Base-by-base conservation (phyloP, 108 stramenopile species). In the Fragilariopsis cylindrus region DNA sequence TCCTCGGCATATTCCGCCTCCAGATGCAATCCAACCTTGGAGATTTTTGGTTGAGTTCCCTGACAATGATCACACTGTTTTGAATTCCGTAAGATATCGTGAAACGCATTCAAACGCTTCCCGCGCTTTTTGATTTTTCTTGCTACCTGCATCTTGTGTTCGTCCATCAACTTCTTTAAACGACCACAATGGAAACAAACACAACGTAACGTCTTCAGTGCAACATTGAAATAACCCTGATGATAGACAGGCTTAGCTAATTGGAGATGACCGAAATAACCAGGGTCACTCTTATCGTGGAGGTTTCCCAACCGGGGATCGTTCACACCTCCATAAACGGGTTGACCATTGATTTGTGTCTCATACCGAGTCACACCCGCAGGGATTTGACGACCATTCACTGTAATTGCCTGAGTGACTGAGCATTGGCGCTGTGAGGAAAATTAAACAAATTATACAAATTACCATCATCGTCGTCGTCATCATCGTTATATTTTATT, bases 201-300 rank as follows among this genome's bases (percentile, higher is more conserved):
- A 77, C 98, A 99, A 5, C 97, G 83, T 73, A 98, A 76, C 7
- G 95, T 80, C 83, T 96, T 96, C 47, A 98, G 77, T 6, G 87
- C 90, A 7, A 87, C 81, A 68, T 97, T 87, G 70, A 99, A 74
- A 69, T 97, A 98, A 43, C 99, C 99, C 70, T 94, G 87, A 76
- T 99, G 99, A 74, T 96, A 99, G 48, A 99, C 98, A 18, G 98
- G 97, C 48, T 89, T 73, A 49, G 98, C 97, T 57, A 98, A 79
- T 72, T 99, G 97, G 64, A 99, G 88, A 87, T 99, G 99, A 13
- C 99, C 99, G 75, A 99, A 99, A 79, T 99, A 96, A 69, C 99
- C 98, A 4, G 98, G 99, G 76, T 98, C 93, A 49, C 96, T 96
- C 75, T 95, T 85, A 81, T 94, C 92, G 54, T 91, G 92, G 57